phyloP scores from a whole-genome alignment of 805 yeast species.

The Saccharomycopsis synnaedendra region DNA sequence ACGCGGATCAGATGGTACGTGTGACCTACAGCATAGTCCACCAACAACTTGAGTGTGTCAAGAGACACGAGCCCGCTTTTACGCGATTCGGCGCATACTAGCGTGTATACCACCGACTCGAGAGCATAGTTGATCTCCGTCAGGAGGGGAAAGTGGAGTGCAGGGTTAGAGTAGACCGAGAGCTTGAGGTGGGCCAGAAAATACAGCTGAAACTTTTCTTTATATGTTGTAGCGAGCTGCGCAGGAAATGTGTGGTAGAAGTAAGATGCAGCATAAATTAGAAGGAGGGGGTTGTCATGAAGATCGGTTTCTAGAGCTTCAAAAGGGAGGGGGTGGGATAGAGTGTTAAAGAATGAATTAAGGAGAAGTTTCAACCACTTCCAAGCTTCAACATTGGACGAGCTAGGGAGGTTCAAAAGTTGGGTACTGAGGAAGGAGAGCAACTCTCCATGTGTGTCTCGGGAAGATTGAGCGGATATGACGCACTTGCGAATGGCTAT shows the following conservation, averaged over 20 bases:
- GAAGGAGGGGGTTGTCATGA: slow-evolving; percentile 1
- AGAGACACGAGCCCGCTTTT: too few species aligned
- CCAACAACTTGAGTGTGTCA: too few species aligned
- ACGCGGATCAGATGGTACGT: too few species aligned
- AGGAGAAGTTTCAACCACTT: slow-evolving; percentile 10
- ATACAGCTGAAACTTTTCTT: too few species aligned
- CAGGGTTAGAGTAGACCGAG: too few species aligned
- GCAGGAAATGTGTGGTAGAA: slow-evolving; percentile 3
- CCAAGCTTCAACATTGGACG: slow-evolving; percentile 10
- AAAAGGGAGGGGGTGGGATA: background rate
- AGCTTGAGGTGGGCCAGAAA: too few species aligned
- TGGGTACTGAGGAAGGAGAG: background rate
- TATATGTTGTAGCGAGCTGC: background rate
- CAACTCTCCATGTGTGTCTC: background rate
- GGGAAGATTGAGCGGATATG: background rate
- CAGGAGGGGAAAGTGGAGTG: too few species aligned
- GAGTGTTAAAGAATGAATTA: slow-evolving; percentile 2
- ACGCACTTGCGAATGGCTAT: slow-evolving; percentile 5
- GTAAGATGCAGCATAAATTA: slow-evolving; percentile 3
- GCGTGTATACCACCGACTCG: too few species aligned
- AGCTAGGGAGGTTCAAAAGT: slow-evolving; percentile 5
- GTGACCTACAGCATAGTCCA: too few species aligned
- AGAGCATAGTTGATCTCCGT: too few species aligned
- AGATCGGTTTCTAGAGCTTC: background rate
- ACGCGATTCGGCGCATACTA: too few species aligned